These are phyloP conservation scores for Cercophora newfieldiana DNA, from an alignment of 495 filamentous ascomycete species.

Conservation along the genomic window DNA sequence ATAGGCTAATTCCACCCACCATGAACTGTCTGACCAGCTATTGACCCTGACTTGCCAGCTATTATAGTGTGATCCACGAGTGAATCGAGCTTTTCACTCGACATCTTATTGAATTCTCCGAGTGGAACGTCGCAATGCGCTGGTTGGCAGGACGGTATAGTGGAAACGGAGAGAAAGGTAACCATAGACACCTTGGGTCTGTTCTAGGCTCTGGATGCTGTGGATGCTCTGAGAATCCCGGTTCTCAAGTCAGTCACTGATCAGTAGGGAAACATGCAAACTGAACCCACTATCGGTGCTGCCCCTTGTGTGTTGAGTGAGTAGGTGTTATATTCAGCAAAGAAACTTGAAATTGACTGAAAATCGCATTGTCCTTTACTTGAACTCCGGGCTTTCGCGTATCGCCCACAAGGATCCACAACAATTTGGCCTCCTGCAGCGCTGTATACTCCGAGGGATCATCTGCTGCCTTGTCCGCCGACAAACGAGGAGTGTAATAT, in stretches of 20 bases:
- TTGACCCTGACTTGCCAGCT: not conserved
- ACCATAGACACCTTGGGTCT: not conserved
- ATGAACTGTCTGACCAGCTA: not conserved
- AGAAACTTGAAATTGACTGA: not conserved
- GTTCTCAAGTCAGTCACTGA: not conserved
- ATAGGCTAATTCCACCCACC: not conserved
- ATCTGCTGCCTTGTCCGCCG: not conserved
- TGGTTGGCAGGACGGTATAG: not conserved
- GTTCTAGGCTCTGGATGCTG: not conserved
- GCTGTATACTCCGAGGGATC: not conserved
- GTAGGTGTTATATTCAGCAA: not conserved
- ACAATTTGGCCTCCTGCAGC: not conserved
- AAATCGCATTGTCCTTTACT: not conserved
- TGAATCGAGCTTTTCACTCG: not conserved
- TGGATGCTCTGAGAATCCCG: not conserved
- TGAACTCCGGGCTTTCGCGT: not conserved
- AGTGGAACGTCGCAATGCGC: constrained; percentile 1
- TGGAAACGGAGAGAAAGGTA: not conserved
- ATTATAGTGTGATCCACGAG: not conserved
- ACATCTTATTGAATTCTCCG: not conserved
- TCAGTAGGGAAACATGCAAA: not conserved
- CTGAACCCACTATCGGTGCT: not conserved
- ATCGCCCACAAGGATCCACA: not conserved
- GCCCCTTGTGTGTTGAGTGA: not conserved
- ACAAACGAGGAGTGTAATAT: too few relatives aligned